These are phyloP conservation scores for Protomyces lactucae-debilis DNA, from an alignment of 1,139 yeast species.

Conservation along the genomic window DNA sequence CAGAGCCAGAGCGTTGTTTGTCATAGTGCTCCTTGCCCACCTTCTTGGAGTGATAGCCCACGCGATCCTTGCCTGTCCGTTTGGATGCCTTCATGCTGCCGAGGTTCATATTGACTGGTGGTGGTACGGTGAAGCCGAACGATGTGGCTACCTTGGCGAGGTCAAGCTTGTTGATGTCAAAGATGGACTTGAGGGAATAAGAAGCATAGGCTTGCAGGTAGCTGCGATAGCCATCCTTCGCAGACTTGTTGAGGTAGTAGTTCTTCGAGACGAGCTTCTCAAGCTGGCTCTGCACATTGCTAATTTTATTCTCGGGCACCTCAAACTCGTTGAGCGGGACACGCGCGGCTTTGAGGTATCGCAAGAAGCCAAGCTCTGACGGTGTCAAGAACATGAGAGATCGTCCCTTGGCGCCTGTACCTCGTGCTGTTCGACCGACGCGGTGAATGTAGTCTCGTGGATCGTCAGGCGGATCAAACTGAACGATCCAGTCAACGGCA, in stretches of 20 bases:
- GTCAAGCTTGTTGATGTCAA: constrained; percentile 91
- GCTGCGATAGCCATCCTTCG: constrained; percentile 95
- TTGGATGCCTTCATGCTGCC: constrained; percentile 67
- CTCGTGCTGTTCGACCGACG: constrained; percentile 98
- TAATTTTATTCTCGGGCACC: constrained; percentile 87
- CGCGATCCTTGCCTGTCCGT: constrained; percentile 26
- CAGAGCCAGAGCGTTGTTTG: constrained; percentile 22
- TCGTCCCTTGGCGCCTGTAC: constrained; percentile 84
- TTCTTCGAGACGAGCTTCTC: constrained; percentile 86
- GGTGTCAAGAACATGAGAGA: constrained; percentile 94
- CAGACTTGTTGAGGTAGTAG: constrained; percentile 90
- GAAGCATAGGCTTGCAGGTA: constrained; percentile 96
- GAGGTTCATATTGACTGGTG: constrained; percentile 91
- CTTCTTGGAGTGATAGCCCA: constrained; percentile 23
- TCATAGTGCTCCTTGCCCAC: constrained; percentile 26
- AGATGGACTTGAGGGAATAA: constrained; percentile 90
- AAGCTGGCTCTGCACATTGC: constrained; percentile 89
- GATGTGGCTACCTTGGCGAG: constrained; percentile 91
- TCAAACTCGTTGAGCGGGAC: constrained; percentile 96
- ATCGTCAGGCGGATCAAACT: constrained; percentile 98
- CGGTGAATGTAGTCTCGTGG: constrained; percentile 97
- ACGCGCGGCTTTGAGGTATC: constrained; percentile 92
- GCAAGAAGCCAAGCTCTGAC: constrained; percentile 84
- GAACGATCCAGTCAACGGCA: constrained; percentile 95
- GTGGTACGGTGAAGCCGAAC: constrained; percentile 91